phyloP scores from a whole-genome alignment of 1,139 yeast genomes.

The Debaryomycetaceae sp. region DNA sequence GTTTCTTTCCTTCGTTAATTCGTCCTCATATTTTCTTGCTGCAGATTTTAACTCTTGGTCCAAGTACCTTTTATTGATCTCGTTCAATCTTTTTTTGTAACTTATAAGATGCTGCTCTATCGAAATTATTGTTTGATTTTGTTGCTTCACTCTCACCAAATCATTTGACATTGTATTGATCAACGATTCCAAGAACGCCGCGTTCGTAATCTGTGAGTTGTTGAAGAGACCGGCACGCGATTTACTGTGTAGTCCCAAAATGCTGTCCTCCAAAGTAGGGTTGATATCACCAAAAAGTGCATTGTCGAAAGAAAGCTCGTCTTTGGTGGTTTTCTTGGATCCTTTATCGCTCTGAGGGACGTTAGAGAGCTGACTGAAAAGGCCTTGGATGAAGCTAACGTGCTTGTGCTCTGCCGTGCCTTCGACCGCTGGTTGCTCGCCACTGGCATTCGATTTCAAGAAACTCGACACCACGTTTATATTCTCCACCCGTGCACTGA shows the following conservation, averaged over 20 bases:
- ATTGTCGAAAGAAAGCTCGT: constrained; percentile 49
- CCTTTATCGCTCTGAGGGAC: constrained; percentile 4
- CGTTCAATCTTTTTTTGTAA: constrained; percentile 26
- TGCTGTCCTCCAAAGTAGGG: constrained; percentile 56
- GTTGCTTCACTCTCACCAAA: constrained; percentile 35
- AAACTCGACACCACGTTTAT: constrained; percentile 54
- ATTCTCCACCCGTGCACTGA: constrained; percentile 71
- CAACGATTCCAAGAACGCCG: constrained; percentile 47
- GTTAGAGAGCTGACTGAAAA: constrained; percentile 17
- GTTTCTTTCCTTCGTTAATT: constrained; percentile 17
- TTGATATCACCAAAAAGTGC: constrained; percentile 79
- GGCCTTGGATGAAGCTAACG: constrained; percentile 41
- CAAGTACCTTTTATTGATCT: constrained; percentile 26
- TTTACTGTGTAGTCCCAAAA: constrained; percentile 54
- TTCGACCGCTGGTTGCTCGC: neutral
- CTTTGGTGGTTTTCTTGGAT: constrained; percentile 6
- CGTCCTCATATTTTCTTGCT: constrained; percentile 16
- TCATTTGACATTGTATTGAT: constrained; percentile 26
- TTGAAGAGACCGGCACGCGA: constrained; percentile 60
- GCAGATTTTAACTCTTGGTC: constrained; percentile 20
- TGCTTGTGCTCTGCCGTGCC: constrained; percentile 37
- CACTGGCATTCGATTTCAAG: constrained; percentile 12
- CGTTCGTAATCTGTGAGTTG: constrained; percentile 57
- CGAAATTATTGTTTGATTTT: constrained; percentile 28
- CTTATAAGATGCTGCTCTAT: constrained; percentile 28